phyloP scores from a whole-genome alignment of 495 filamentous ascomycete genomes.

The Xanthoparmelia taractica region DNA sequence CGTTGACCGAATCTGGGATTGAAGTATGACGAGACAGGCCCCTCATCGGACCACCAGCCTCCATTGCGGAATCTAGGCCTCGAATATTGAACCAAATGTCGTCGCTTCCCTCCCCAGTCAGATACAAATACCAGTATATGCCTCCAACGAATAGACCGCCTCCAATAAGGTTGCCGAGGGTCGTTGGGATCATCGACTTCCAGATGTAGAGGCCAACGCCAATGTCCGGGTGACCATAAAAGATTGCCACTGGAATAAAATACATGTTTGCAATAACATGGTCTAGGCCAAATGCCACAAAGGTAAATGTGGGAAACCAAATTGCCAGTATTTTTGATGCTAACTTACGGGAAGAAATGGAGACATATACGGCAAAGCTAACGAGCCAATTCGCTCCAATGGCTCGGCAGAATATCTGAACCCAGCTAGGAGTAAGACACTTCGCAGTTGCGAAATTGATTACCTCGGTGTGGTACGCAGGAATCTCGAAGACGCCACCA shows the following conservation, averaged over 20 bases:
- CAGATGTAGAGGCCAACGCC: conserved; percentile 52
- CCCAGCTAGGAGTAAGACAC: conserved; percentile 49
- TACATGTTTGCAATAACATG: conserved; percentile 63
- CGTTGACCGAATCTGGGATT: background rate
- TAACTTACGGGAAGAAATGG: conserved; percentile 48
- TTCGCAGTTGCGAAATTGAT: conserved; percentile 48
- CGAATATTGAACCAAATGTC: conserved; percentile 17
- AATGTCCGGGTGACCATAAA: conserved; percentile 42
- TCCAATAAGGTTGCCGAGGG: conserved; percentile 53
- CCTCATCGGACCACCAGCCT: conserved; percentile 21
- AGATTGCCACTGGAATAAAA: conserved; percentile 53
- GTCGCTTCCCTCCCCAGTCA: conserved; percentile 16
- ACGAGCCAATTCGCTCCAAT: conserved; percentile 62
- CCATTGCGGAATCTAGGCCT: conserved; percentile 20
- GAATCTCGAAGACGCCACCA: conserved; percentile 48
- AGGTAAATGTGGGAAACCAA: conserved; percentile 56
- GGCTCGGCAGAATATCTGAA: conserved; percentile 52
- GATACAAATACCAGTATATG: conserved; percentile 22
- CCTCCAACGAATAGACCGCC: conserved; percentile 39
- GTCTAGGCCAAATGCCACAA: conserved; percentile 51
- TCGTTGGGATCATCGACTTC: conserved; percentile 55
- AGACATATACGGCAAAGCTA: conserved; percentile 51
- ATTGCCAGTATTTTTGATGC: conserved; percentile 53
- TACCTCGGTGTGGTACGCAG: conserved; percentile 42
- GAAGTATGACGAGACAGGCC: conserved; percentile 1